Conservation (phyloP, 306 rosid species). For the Amphicarpaea edgeworthii region DNA sequence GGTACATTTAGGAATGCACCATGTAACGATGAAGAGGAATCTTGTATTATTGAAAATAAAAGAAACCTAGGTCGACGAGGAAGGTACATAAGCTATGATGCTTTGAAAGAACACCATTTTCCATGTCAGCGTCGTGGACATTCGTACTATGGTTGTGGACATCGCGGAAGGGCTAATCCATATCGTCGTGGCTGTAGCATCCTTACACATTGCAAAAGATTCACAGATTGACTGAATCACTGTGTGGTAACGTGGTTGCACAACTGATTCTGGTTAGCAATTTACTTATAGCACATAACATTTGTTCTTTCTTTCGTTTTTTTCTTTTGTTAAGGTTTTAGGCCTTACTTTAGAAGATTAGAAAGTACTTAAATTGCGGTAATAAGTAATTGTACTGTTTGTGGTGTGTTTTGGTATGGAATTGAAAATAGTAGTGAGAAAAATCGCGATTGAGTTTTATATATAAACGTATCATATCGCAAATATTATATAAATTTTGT, state of each 20-base stretch:
- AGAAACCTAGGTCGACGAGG: conserved; percentile 26
- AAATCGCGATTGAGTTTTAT: background rate
- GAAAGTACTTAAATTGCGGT: background rate
- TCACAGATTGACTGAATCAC: conserved; percentile 13
- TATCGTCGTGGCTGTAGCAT: conserved; percentile 54
- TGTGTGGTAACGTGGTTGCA: background rate
- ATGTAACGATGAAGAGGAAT: conserved; percentile 46
- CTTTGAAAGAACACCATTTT: conserved; percentile 41
- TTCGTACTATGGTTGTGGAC: conserved; percentile 63
- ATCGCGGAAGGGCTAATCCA: conserved; percentile 51
- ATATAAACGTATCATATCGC: too few species aligned
- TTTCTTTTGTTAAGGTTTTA: background rate
- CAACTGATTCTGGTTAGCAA: background rate
- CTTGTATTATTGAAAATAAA: conserved; percentile 27
- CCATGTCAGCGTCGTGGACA: conserved; percentile 55
- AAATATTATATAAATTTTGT: too few species aligned
- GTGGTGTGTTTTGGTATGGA: conserved; percentile 1
- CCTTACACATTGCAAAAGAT: conserved; percentile 64
- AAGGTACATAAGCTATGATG: conserved; percentile 56
- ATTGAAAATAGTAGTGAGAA: conserved; percentile 7
- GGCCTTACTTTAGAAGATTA: background rate
- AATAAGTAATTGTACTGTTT: conserved; percentile 1
- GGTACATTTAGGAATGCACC: background rate
- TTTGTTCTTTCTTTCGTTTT: background rate
- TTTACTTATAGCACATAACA: background rate